Evolutionary conservation across 257 asterid genomes (phyloP), one percentile per base, ranked within the genome.

Genomic region (Gentiana straminea): DNA sequence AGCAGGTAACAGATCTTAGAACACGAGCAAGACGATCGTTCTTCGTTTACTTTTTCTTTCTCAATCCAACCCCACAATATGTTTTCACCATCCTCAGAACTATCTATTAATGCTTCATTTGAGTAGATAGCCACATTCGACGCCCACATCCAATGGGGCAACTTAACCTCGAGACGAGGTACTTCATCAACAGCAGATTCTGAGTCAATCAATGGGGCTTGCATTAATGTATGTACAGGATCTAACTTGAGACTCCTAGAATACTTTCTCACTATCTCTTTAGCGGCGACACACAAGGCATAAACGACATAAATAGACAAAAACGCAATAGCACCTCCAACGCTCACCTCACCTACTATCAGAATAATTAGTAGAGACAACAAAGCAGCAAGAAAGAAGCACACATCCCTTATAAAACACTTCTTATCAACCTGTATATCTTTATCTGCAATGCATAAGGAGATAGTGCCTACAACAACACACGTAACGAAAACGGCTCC

Each of bases 401-500:
- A 79, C 8, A 81, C 77, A 59, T 88, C 97, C 73, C 95, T 69
- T 1, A 85, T 13, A 35, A 88, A 88, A 55, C 94, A 88, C 65
- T 64, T 82, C 80, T 68, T 81, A 67, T 88, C 97, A 60, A 88
- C 83, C 75, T 70, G 69, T 1, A 79, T 47, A 49, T 71, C 71
- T 70, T 59, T 65, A 37, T 71, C 83, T 0, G 89, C 74, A 5
- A 81, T 77, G 43, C 81, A 84, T 3, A 88, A 46, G 0, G 81
- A 75, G 0, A 88, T 76, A 6, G 78, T 68, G 46, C 95, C 97
- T 10, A 74, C 86, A 3, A 88, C 97, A 32, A 88, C 67, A 15
- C 91, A 82, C 34, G 86, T 77, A 35, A 88, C 91, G 44, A 88
- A 88, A 68, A 85, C 81, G 54, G 94, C 89, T 8, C 94, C 97